Conservation (phyloP, 805 yeast species). For the Saccharomycopsis olivae region DNA sequence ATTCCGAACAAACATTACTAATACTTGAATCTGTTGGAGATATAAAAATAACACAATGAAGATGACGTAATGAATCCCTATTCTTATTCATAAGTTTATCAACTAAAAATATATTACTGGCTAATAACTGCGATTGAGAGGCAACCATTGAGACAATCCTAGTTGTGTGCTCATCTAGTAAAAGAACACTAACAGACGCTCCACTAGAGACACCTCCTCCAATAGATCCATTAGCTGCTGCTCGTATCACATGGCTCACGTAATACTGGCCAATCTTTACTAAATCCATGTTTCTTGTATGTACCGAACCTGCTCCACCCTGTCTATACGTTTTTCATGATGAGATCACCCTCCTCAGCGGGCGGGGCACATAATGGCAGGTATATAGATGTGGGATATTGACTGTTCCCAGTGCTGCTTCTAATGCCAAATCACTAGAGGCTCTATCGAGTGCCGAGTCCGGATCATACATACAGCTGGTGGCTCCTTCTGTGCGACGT, state of each 20-base stretch:
- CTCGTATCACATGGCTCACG: conserved; percentile 27
- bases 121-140: conserved; percentile 75
- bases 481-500: no score
- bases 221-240: conserved; percentile 8
- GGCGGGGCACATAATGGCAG: no score
- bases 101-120: conserved; percentile 75
- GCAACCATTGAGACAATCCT: conserved; percentile 79
- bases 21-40: conserved; percentile 64
- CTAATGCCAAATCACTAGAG: no score
- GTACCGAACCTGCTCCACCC: neutral
- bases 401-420: no score
- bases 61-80: conserved; percentile 65
- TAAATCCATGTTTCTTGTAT: conserved; percentile 30
- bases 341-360: no score
- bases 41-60: conserved; percentile 71
- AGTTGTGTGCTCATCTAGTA: conserved; percentile 74
- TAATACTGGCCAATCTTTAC: conserved; percentile 27
- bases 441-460: no score
- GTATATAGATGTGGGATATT: no score
- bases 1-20: conserved; percentile 49
- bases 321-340: neutral
- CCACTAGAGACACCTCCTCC: neutral
- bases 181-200: conserved; percentile 48
- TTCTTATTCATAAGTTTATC: conserved; percentile 53
- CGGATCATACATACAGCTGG: no score